Conservation (phyloP, 352 stramenopile species). For the Globisporangium spinosum region DNA sequence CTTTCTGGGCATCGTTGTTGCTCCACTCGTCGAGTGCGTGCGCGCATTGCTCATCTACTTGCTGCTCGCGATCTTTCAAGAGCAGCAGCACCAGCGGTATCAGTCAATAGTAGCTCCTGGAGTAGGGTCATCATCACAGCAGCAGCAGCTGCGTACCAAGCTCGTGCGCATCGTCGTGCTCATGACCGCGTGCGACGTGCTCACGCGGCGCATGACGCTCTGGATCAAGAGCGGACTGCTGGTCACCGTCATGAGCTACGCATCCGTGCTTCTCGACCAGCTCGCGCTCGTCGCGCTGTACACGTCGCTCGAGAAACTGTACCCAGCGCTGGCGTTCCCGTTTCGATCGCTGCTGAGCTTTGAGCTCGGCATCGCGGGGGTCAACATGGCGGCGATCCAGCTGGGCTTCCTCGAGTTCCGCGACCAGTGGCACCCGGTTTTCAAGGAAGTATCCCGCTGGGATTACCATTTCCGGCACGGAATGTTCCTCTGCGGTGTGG, state of each 20-base stretch:
- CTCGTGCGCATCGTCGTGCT: constrained; percentile 39
- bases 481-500: constrained; percentile 48
- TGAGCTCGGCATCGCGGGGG: constrained; percentile 48
- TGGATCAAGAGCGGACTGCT: constrained; percentile 76
- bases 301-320: constrained; percentile 48
- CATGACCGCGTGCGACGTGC: constrained; percentile 56
- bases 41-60: constrained; percentile 65
- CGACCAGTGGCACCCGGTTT: constrained; percentile 56
- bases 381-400: constrained; percentile 53
- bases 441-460: constrained; percentile 56
- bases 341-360: constrained; percentile 52
- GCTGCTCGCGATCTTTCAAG: constrained; percentile 54
- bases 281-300: constrained; percentile 56
- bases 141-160: constrained; percentile 33
- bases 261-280: constrained; percentile 68
- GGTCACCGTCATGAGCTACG: constrained; percentile 64
- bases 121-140: background rate
- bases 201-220: constrained; percentile 51
- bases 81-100: constrained; percentile 7
- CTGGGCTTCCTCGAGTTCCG: constrained; percentile 57
- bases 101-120: background rate
- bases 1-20: constrained; percentile 55
- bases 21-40: constrained; percentile 61
- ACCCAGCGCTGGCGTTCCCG: constrained; percentile 32
- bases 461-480: constrained; percentile 42